Base-by-base conservation (phyloP, 352 stramenopile genomes). In the Pythium scleroteichum region DNA sequence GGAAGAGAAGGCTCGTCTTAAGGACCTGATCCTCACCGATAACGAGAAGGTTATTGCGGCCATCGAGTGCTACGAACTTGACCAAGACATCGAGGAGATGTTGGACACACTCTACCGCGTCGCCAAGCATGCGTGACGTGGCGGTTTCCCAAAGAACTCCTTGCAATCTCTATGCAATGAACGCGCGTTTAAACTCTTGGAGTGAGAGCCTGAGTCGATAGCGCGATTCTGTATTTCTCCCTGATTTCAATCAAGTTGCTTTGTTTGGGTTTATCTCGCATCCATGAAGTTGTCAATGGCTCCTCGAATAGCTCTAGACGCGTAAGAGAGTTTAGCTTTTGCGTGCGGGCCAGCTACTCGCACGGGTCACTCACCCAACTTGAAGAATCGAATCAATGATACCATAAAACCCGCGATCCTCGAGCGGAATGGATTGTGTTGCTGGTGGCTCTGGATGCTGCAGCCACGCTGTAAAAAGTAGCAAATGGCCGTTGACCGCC, bases 51-150 rank as follows among this genome's bases (percentile, higher is more conserved):
- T 95, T 7, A 70, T 91, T 7, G 80, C 75, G 7, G 86, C 84
- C 14, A 78, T 94, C n/a, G 81, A 91, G 59, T 78, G 77, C 66
- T 95, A 94, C 68, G 82, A 94, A 50, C 51, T 79, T 46, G 84
- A 95, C 64, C 76, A 88, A 52, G 81, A 95, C 65, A 87, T 94
- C 26, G 80, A 94, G 29, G 86, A 90, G 58, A 87, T 94, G 77
- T 79, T 95, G 45, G 86, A 95, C 62, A 88, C 80, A 53, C 64
- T 95, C 32, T 91, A 90, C 45, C 79, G 82, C 26, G 78, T 94
- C 16, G 82, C 84, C 2, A 92, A 92, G 59, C 59, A 85, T 14
- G 68, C 62, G 9, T 75, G 46, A 52, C 45, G 8, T 1, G 9
- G 35, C 17, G 13, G 19, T 5, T 38, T 23, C 33, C 4, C 16